Evolutionary conservation across 2,329 filamentous ascomycete species (phyloP).

Genomic region (Diatrype stigma): DNA sequence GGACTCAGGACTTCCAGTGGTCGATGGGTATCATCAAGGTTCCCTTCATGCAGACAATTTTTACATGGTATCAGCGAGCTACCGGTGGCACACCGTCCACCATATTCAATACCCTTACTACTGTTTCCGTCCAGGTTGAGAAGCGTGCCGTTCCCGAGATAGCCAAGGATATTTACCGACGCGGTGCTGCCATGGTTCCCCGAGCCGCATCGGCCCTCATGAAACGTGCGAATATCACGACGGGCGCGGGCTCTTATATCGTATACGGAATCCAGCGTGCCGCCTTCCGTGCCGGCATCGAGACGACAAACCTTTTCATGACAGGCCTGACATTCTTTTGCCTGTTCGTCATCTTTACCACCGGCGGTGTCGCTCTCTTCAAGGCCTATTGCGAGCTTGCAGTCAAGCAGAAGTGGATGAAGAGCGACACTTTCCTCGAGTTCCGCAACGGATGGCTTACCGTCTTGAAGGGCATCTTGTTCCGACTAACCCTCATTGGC

Average conservation of each 20-base stretch:
- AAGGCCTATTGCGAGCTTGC: slow-evolving; percentile 71
- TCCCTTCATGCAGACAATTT: slow-evolving; percentile 71
- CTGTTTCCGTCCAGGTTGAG: slow-evolving; percentile 70
- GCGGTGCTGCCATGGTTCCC: slow-evolving; percentile 24
- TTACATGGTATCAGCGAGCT: slow-evolving; percentile 84
- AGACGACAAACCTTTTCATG: slow-evolving; percentile 80
- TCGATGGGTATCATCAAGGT: slow-evolving; percentile 84
- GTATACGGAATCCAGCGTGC: slow-evolving; percentile 77
- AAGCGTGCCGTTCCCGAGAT: slow-evolving; percentile 39
- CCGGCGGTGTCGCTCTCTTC: slow-evolving; percentile 66
- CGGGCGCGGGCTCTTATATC: slow-evolving; percentile 42
- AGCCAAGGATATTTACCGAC: slow-evolving; percentile 24
- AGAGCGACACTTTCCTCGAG: slow-evolving; percentile 75
- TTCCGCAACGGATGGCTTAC: slow-evolving; percentile 86
- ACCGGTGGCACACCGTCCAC: slow-evolving; percentile 76
- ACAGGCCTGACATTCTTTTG: slow-evolving; percentile 80
- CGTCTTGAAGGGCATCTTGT: slow-evolving; percentile 80
- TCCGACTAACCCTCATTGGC: slow-evolving; percentile 76
- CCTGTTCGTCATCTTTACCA: slow-evolving; percentile 68
- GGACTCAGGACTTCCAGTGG: slow-evolving; percentile 93
- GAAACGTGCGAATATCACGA: slow-evolving; percentile 43
- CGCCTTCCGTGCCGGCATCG: slow-evolving; percentile 74
- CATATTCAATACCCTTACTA: slow-evolving; percentile 64
- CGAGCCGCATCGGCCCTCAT: slow-evolving; percentile 30
- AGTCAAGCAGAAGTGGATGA: slow-evolving; percentile 67